Base-by-base conservation (phyloP, 345 rosid species). In the Barbarea vulgaris region DNA sequence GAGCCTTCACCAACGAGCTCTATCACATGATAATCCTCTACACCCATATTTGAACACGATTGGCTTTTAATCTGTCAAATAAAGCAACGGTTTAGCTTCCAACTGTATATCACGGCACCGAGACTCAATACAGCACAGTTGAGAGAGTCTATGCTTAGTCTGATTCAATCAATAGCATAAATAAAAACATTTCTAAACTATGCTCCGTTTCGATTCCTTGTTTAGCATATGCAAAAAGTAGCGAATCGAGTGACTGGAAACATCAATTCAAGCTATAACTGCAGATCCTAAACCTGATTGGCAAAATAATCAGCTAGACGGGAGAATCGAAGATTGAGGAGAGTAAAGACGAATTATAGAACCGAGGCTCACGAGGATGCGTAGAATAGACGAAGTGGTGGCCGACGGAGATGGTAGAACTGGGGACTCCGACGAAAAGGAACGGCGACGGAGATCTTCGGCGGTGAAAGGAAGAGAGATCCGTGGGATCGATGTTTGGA, bases 1-100 rank as follows among this genome's bases (percentile, higher is more conserved):
- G 97, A 95, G 30, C 99, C 99, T 84, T 95, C 99, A 50, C 99
- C 99, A 4, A 92, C 97, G 51, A 90, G 91, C 85, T 92, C 99
- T 37, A 90, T 90, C 37, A 95, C 97, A 76, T 95, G 97, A 81
- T 95, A 92, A 65, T 90, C 82, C 70, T 90, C 97, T 7, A 95
- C 84, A 22, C 96, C 97, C 97, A 91, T 94, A 30, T 9, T 17
- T 70, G 36, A 36, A 28, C 44, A 12, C 47, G 52, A 59, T 14
- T 37, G 48, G 37, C 13, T 54, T 31, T 75, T 19, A 25, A 72
- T 64, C 71, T 70, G 76, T 41, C 41, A 18, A 14, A 76, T 30
- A 52, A 41, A 67, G 17, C 37, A 76, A 28, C 63, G 46, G 0
- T 5, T 51, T 39, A 57, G 67, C 53, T 57, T 34, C 59, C 36